These are phyloP conservation scores for Hemileccinum hortonii DNA, from an alignment of 1,284 basidiomycete species.

Conservation along the genomic window DNA sequence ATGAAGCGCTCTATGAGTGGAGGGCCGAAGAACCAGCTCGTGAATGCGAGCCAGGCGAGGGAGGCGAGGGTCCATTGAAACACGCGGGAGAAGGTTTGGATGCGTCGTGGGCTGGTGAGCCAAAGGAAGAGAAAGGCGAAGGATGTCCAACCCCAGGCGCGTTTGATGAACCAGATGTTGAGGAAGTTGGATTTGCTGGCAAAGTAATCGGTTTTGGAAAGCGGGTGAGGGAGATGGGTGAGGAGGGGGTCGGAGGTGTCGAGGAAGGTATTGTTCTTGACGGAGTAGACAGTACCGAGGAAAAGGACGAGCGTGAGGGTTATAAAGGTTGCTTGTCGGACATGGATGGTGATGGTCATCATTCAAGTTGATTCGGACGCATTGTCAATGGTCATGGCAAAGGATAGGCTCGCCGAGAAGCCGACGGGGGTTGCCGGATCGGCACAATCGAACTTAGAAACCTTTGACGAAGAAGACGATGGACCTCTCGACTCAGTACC, in stretches of 20 bases:
- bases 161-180: conserved; percentile 88
- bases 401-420: too few species aligned
- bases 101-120: conserved; percentile 49
- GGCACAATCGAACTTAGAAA: too few species aligned
- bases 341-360: conserved; percentile 25
- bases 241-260: conserved; percentile 71
- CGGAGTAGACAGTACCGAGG: conserved; percentile 53
- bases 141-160: conserved; percentile 90
- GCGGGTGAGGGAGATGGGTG: conserved; percentile 65
- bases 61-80: conserved; percentile 67
- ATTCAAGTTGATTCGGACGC: too few species aligned
- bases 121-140: conserved; percentile 61
- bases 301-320: conserved; percentile 41
- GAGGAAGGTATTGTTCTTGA: conserved; percentile 55
- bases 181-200: conserved; percentile 81
- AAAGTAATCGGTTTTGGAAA: conserved; percentile 69
- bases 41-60: conserved; percentile 72
- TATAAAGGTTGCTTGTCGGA: conserved; percentile 27
- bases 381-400: too few species aligned
- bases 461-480: too few species aligned
- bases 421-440: too few species aligned
- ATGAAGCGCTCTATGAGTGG: conserved; percentile 76
- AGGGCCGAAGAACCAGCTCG: conserved; percentile 92
- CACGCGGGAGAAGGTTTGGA: conserved; percentile 46
- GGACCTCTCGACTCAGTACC: too few species aligned